Evolutionary conservation across 164 flowering plant genomes (phyloP), one percentile per base, ranked within the genome.

Genomic region (Saururus chinensis): DNA sequence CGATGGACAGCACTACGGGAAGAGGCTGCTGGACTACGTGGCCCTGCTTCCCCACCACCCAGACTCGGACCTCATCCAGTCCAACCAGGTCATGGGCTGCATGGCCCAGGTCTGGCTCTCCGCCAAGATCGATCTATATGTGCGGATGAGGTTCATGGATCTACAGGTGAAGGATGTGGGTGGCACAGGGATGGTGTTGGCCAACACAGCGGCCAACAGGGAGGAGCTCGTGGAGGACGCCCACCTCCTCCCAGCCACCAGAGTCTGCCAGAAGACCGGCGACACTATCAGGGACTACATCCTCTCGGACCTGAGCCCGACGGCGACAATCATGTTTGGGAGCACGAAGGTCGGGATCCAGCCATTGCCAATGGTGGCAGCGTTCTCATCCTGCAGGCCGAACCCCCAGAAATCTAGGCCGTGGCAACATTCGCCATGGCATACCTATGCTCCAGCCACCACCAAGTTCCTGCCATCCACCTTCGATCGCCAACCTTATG

Each of bases 21-120:
- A n/a, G n/a, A n/a, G n/a, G n/a, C n/a, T n/a, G n/a, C n/a, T n/a
- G n/a, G n/a, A n/a, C n/a, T n/a, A n/a, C 59, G 85, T 95, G 4
- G 40, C 68, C 1, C 68, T 71, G 13, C 78, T 88, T 0, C 82
- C 86, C 24, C 69, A 57, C 19, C 56, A 87, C 45, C 70, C 75
- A 4, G 83, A 75, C 4, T 68, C 83, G 7, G 57, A 73, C 23
- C 75, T 80, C n/a, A 70, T 74, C 2, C 63, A 67, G 17, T 66
- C 66, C 30, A 93, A 86, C 64, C 77, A 92, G 17, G 97, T 93
- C 19, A 82, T 80, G 84, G 98, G 98, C 6, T 93, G 98, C 70
- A 84, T 92, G 13, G 85, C 95, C 4, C 89, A 77, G 75, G 98
- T 93, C 17, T 90, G 98, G 97, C 24, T 93, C 60, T 76, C 76